Evolutionary conservation across 1,284 basidiomycete species (phyloP), one percentile per base, ranked within the genome.

Genomic region (Boletus smithii): DNA sequence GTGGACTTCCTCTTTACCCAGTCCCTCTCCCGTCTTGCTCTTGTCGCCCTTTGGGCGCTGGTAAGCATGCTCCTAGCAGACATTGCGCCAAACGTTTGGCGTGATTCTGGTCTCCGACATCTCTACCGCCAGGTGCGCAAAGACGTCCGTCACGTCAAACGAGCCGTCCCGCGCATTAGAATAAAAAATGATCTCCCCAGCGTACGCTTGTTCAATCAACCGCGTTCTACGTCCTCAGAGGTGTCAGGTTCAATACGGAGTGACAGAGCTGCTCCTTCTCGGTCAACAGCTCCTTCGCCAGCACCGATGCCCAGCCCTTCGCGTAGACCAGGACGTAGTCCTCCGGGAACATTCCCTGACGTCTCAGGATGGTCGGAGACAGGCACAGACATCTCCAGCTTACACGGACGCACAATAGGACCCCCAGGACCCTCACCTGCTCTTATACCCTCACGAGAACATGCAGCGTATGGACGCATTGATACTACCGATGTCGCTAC

Each of bases 1-100:
- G 69, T 85, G 49, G 85, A 88, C 67, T 77, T 83, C 44, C 65
- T 83, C 35, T 69, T 83, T 61, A 84, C 81, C 3, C 77, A 80
- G 48, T 83, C 75, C 55, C 45, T 85, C 35, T 69, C 71, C 29
- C 69, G 81, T 26, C 68, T 83, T 39, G 67, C 79, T 32, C 72
- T 88, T 24, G 76, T 82, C 23, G 53, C 80, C 30, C 70, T 87
- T 8, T 88, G 84, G 81, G 80, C 83, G 1, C 73, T 76, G 18
- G 66, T 88, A 49, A 83, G 83, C 23, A 75, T 85, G 68, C 71
- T 87, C 38, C 68, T 87, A 37, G 77, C 85, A 24, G 85, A 88
- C 57, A 70, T 87, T 43, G 72, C 77, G 3, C 79, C 83, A 4
- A 74, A 72, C 39, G 57, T 87, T 35, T 83, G 77, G 75, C 69